Evolutionary conservation across 2,329 filamentous ascomycete genomes (phyloP).

Genomic region (Rhynchosporium agropyri): DNA sequence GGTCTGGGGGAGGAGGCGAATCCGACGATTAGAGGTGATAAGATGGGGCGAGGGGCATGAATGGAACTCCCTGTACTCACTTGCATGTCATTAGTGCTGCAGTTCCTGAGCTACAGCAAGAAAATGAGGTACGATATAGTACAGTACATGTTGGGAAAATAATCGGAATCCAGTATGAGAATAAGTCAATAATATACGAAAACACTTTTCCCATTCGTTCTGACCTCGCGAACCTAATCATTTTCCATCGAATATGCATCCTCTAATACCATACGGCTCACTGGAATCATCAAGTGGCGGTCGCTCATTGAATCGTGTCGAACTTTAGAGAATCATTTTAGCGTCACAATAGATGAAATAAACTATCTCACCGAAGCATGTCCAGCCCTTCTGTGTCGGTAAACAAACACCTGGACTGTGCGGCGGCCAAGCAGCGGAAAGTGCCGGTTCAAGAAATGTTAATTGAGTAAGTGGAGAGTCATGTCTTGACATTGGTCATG

Average conservation of each 20-base stretch:
- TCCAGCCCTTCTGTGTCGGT: not conserved
- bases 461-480: not conserved
- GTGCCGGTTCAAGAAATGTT: not conserved
- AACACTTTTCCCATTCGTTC: too few relatives aligned
- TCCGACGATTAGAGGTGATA: not conserved
- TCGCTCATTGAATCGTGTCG: too few relatives aligned
- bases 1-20: too few relatives aligned
- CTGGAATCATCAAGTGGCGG: too few relatives aligned
- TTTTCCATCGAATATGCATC: too few relatives aligned
- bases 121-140: too few relatives aligned
- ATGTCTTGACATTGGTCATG: not conserved
- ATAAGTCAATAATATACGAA: too few relatives aligned
- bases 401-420: not conserved
- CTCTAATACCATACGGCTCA: too few relatives aligned
- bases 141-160: too few relatives aligned
- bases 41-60: not conserved
- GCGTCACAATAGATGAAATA: conserved; percentile 3
- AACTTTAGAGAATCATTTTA: not conserved
- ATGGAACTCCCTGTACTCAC: not conserved
- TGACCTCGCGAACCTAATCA: too few relatives aligned
- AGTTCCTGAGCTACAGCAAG: too few relatives aligned
- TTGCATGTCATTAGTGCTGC: not conserved
- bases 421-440: not conserved
- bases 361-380: not conserved
- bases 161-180: too few relatives aligned